phyloP scores from a whole-genome alignment of 2,329 filamentous ascomycete species.

The Lasiodiplodia sp. region DNA sequence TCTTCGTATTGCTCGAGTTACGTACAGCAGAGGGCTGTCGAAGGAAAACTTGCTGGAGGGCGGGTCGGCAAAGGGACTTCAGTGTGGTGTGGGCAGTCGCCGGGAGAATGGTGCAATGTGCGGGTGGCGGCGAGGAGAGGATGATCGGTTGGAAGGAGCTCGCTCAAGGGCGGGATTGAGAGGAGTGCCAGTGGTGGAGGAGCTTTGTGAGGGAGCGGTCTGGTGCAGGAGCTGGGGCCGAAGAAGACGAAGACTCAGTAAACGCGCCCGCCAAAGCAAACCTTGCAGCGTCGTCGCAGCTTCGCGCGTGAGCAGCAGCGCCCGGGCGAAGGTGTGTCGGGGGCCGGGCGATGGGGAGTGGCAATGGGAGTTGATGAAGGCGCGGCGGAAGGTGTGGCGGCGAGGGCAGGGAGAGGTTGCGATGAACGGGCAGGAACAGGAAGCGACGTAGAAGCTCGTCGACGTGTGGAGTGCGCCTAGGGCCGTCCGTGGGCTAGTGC shows the following conservation, averaged over 20 bases:
- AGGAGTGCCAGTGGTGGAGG: conserved; percentile 26
- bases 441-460: conserved; percentile 26
- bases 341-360: conserved; percentile 33
- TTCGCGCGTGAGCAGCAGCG: conserved; percentile 20
- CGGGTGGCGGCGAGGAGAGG: conserved; percentile 41
- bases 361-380: conserved; percentile 29
- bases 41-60: conserved; percentile 83
- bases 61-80: conserved; percentile 31
- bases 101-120: conserved; percentile 27
- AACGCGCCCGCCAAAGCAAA: conserved; percentile 32
- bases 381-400: conserved; percentile 19
- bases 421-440: conserved; percentile 24
- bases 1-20: conserved; percentile 54
- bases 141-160: conserved; percentile 31
- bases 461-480: conserved; percentile 9
- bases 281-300: conserved; percentile 29
- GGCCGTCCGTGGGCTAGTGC: conserved; percentile 1
- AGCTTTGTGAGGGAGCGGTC: conserved; percentile 30
- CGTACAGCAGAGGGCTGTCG: conserved; percentile 76
- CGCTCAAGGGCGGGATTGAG: conserved; percentile 27
- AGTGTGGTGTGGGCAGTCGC: conserved; percentile 31
- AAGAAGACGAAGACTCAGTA: conserved; percentile 30
- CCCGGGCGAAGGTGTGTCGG: conserved; percentile 11
- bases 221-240: conserved; percentile 29
- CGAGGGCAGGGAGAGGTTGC: conserved; percentile 17